Conservation (phyloP, 164 flowering plant genomes). For the Stephania cephalantha region DNA sequence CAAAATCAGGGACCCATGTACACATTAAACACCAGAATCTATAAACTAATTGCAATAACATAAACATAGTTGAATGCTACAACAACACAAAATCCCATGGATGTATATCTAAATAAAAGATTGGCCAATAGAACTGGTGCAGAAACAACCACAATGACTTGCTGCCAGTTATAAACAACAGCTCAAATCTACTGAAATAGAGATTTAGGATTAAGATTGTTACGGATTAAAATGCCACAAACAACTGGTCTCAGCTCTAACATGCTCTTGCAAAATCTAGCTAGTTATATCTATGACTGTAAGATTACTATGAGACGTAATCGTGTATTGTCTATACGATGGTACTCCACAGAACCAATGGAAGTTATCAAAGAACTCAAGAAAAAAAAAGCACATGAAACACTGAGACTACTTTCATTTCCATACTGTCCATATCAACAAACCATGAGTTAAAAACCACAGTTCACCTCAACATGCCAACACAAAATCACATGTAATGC, state of each 20-base stretch:
- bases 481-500: too few species aligned
- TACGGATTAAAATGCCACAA: not conserved
- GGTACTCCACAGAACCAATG: too few species aligned
- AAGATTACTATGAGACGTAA: not conserved
- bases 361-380: too few species aligned
- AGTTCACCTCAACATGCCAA: too few species aligned
- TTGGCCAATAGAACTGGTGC: not conserved
- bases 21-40: too few species aligned
- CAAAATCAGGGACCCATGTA: too few species aligned
- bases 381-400: too few species aligned
- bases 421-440: too few species aligned
- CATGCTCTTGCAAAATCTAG: slow-evolving; percentile 5
- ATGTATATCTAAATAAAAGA: not conserved
- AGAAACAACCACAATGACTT: not conserved
- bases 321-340: not conserved
- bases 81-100: not conserved
- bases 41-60: too few species aligned
- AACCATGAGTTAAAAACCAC: too few species aligned
- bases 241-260: not conserved
- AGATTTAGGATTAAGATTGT: not conserved
- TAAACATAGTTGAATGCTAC: too few species aligned
- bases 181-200: not conserved
- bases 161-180: not conserved
- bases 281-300: not conserved
- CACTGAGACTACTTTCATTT: too few species aligned